Conservation (phyloP, 2,329 filamentous ascomycete species). For the Colletotrichum sp. region DNA sequence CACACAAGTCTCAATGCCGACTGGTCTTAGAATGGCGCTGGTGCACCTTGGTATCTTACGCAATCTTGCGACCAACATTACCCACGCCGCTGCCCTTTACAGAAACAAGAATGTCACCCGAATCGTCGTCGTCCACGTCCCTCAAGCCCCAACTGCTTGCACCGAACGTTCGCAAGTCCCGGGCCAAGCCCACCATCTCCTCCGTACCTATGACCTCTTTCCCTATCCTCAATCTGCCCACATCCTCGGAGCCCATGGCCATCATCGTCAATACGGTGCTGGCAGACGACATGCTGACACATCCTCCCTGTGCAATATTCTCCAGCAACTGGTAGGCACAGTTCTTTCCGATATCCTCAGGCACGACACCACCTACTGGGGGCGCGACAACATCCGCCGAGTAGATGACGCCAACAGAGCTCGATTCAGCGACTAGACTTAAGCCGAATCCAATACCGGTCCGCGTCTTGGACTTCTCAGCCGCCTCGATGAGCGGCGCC, state of each 20-base stretch:
- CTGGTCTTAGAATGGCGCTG: conserved; percentile 19
- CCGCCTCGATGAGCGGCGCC: conserved; percentile 59
- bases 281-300: conserved; percentile 73
- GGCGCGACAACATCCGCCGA: conserved; percentile 82
- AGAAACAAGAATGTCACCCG: conserved; percentile 80
- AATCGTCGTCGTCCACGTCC: conserved; percentile 70
- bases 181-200: conserved; percentile 77
- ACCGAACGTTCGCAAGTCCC: conserved; percentile 88
- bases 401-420: conserved; percentile 78
- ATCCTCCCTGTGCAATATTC: conserved; percentile 80
- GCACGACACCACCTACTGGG: conserved; percentile 78
- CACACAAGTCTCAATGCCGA: background rate
- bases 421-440: conserved; percentile 91
- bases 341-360: conserved; percentile 87
- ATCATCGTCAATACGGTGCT: conserved; percentile 84
- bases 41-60: conserved; percentile 38
- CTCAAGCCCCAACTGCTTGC: conserved; percentile 89
- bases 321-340: conserved; percentile 92
- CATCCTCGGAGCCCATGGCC: conserved; percentile 98
- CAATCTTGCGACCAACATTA: conserved; percentile 92
- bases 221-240: conserved; percentile 83
- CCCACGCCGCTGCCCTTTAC: conserved; percentile 93
- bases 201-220: conserved; percentile 82
- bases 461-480: conserved; percentile 64
- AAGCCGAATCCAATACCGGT: conserved; percentile 92